Conservation (phyloP, 768 basidiomycete species). For the Suillus alpinus region DNA sequence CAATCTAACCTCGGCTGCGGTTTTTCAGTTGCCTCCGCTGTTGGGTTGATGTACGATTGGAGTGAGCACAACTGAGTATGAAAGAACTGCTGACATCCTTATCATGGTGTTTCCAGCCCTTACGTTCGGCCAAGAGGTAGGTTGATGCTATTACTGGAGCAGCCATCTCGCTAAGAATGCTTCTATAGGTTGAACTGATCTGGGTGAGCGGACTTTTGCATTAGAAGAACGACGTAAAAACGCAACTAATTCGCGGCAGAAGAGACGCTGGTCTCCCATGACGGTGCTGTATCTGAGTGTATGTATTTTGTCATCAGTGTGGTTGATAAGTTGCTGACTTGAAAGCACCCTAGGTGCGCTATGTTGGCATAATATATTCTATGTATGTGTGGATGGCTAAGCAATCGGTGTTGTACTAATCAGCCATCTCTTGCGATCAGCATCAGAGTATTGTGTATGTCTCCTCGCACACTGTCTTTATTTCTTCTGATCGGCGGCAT, state of each 20-base stretch:
- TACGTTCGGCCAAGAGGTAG: background rate
- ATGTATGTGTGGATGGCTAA: background rate
- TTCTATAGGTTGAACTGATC: background rate
- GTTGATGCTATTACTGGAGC: background rate
- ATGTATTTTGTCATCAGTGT: background rate
- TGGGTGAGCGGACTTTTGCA: background rate
- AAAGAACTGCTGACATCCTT: background rate
- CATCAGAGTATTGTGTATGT: background rate
- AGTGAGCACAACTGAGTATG: background rate
- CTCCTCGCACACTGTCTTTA: background rate
- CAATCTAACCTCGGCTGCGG: background rate
- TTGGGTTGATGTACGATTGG: background rate
- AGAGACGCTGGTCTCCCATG: background rate
- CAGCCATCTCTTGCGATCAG: background rate
- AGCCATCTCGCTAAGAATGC: background rate
- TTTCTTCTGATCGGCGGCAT: background rate
- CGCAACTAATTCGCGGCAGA: background rate
- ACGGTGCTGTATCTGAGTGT: background rate
- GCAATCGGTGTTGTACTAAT: background rate
- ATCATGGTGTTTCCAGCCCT: background rate
- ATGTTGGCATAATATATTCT: background rate
- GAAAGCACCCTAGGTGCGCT: background rate
- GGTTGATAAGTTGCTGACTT: background rate
- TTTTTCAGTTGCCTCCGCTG: background rate
- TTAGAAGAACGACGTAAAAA: background rate